Base-by-base conservation (phyloP, 805 yeast genomes). In the Jamesozyma hellenica region DNA sequence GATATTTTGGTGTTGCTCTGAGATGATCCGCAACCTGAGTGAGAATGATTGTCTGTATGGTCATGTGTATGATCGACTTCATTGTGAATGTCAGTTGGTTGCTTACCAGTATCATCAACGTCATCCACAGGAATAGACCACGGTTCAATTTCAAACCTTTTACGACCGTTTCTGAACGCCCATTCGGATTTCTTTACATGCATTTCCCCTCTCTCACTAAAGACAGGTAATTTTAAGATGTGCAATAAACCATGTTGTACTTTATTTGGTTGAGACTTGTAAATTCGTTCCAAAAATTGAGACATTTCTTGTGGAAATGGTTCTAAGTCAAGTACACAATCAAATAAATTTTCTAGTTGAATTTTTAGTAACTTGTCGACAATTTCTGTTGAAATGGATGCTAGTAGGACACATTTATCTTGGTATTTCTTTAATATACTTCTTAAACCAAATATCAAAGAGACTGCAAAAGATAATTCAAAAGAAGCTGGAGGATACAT, bases 111-210 rank as follows among this genome's bases (percentile, higher is more conserved):
- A 4, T 64, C 72, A 13, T 70, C 80, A n/a, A 70, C 82, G 42
- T 82, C 94, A 42, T 87, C 96, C 2, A 90, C 95, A 0, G 98
- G 97, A 37, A 92, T 92, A n/a, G 95, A 85, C 95, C 96, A 92
- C 52, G 79, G 85, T 48, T 84, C 90, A 39, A 92, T 80, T 52
- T 84, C 95, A 55, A 90, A 86, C 51, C 73, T 77, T 58, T 77
- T 76, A 46, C 82, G 72, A 12, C 95, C 90, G 48, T 86, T 84
- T 54, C 79, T 79, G 64, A 88, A 90, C 4, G 95, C 86, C 58
- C 74, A 80, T 60, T 88, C 96, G 43, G 82, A 79, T 42, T 69
- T 68, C 41, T 77, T 73, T 1, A 76, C 72, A 47, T 75, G 74
- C 95, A 87, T 88, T 50, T 75, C 68, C 1, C 98, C 97, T 17